Evolutionary conservation across 805 yeast genomes (phyloP).

Genomic region (Pachysolen tannophilus): DNA sequence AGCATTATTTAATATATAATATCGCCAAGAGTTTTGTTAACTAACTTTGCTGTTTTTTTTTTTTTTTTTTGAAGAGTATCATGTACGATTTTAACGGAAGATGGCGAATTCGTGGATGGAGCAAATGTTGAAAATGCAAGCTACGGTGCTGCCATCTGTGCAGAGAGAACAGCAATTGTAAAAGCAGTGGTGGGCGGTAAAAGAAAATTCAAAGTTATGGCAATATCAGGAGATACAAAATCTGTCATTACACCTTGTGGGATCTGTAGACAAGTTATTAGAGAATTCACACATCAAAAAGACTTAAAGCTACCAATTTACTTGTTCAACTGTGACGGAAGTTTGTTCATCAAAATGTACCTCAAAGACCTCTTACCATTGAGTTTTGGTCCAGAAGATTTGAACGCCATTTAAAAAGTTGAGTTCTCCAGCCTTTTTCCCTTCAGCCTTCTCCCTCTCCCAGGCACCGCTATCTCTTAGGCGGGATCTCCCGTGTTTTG

Average conservation of each 20-base stretch:
- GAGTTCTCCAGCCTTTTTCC: too few species aligned
- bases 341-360: slow-evolving; percentile 33
- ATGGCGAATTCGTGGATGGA: slow-evolving; percentile 49
- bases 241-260: slow-evolving; percentile 83
- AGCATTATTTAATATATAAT: background rate
- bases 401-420: slow-evolving; percentile 18
- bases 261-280: slow-evolving; percentile 80
- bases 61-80: slow-evolving; percentile 81
- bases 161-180: slow-evolving; percentile 62
- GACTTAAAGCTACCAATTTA: slow-evolving; percentile 39
- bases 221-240: slow-evolving; percentile 54
- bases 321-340: slow-evolving; percentile 58
- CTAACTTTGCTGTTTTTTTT: slow-evolving; percentile 7
- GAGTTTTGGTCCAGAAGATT: slow-evolving; percentile 80
- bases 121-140: slow-evolving; percentile 94
- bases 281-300: slow-evolving; percentile 60
- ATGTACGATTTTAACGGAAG: slow-evolving; percentile 51
- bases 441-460: too few species aligned
- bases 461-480: too few species aligned
- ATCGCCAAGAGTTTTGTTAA: background rate
- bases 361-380: slow-evolving; percentile 66
- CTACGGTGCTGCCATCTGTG: slow-evolving; percentile 71
- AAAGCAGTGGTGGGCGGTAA: slow-evolving; percentile 42
- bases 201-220: slow-evolving; percentile 47
- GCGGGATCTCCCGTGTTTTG: too few species aligned